These are phyloP conservation scores for Morella rubra DNA, from an alignment of 306 rosid genomes.

Conservation along the genomic window DNA sequence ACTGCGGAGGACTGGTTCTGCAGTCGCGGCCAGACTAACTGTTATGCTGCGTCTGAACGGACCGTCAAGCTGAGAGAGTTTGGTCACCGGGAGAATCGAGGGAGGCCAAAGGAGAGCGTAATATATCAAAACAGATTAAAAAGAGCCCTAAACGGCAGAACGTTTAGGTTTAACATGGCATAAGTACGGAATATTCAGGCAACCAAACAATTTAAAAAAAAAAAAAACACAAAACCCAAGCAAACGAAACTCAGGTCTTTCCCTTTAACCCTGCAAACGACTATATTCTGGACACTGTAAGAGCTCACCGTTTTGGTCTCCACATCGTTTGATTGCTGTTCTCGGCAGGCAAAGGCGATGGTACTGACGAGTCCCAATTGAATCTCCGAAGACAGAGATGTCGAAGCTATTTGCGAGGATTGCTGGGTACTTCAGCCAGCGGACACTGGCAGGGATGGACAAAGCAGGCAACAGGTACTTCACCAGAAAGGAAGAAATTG, in stretches of 20 bases:
- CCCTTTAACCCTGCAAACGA: constrained; percentile 13
- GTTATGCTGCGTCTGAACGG: background rate
- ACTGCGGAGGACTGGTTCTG: background rate
- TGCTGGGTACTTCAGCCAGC: constrained; percentile 48
- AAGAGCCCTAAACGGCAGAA: background rate
- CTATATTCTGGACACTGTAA: background rate
- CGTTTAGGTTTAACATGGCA: background rate
- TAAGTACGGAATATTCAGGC: too few relatives aligned
- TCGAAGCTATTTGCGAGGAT: constrained; percentile 62
- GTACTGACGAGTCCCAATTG: constrained; percentile 11
- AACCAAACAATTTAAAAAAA: too few relatives aligned
- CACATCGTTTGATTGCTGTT: constrained; percentile 4
- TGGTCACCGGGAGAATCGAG: constrained; percentile 1
- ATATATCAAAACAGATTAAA: background rate
- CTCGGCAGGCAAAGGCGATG: constrained; percentile 15
- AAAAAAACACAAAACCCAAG: background rate
- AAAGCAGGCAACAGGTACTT: constrained; percentile 80
- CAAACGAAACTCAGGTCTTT: background rate
- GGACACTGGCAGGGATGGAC: constrained; percentile 62
- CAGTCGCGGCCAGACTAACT: background rate
- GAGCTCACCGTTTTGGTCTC: background rate
- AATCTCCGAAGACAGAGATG: constrained; percentile 38
- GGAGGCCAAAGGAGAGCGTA: background rate
- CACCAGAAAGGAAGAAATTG: constrained; percentile 59
- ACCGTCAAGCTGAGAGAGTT: background rate